phyloP scores from a whole-genome alignment of 225 moss, liverwort and hornwort genomes.

The Ulota crispa region DNA sequence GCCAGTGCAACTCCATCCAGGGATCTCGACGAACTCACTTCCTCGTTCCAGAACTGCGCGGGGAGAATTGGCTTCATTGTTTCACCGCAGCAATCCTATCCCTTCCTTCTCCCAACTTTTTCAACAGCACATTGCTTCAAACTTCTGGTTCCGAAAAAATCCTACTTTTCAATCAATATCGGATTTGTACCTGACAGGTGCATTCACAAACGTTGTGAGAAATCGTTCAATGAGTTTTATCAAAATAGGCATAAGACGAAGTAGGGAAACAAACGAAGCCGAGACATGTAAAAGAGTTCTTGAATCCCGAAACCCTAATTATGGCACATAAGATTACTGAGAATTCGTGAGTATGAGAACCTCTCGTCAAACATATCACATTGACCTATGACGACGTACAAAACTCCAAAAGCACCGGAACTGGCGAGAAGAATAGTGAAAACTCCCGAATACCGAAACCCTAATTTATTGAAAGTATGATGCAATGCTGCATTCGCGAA shows the following conservation, averaged over 20 bases:
- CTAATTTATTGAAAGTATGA: slow-evolving; percentile 1
- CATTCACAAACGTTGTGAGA: not conserved
- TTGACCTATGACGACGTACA: too few species aligned
- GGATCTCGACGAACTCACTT: slow-evolving; percentile 84
- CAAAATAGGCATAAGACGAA: not conserved
- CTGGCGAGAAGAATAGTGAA: too few species aligned
- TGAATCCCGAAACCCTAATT: not conserved
- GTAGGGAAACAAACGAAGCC: not conserved
- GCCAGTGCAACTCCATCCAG: slow-evolving; percentile 66
- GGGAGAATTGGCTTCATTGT: slow-evolving; percentile 73
- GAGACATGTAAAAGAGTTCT: not conserved
- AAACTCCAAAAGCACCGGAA: too few species aligned
- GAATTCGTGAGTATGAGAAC: too few species aligned
- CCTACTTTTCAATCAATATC: slow-evolving; percentile 8
- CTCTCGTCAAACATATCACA: too few species aligned
- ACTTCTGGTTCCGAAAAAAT: not conserved
- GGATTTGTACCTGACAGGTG: not conserved
- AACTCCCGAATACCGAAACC: not conserved
- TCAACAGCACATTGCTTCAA: slow-evolving; percentile 20
- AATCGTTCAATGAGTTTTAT: not conserved
- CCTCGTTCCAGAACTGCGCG: slow-evolving; percentile 94
- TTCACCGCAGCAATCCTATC: not conserved
- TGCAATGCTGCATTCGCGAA: not conserved
- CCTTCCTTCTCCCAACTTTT: not conserved
- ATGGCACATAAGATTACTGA: too few species aligned